These are phyloP conservation scores for Termitomyces sp. DNA, from an alignment of 768 basidiomycete genomes.

Conservation along the genomic window DNA sequence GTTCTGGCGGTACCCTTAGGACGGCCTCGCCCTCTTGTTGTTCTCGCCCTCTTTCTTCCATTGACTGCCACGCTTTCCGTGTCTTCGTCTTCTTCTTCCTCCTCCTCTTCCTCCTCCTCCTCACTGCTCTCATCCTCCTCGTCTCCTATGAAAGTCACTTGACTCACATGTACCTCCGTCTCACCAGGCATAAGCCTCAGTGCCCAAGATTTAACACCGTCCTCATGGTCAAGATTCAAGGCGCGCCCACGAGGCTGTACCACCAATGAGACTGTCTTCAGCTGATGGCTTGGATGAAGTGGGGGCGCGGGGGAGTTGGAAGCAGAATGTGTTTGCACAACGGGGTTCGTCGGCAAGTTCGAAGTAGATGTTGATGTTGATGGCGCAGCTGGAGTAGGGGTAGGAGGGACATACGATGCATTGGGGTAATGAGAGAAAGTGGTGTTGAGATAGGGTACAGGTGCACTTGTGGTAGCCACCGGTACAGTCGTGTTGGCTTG, in stretches of 20 bases:
- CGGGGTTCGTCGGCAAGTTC: slow-evolving; percentile 18
- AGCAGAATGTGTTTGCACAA: slow-evolving; percentile 21
- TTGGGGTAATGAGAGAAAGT: slow-evolving; percentile 50
- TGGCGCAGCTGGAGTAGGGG: slow-evolving; percentile 17
- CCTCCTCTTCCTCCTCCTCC: slow-evolving; percentile 40
- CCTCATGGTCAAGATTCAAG: slow-evolving; percentile 54
- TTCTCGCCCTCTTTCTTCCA: slow-evolving; percentile 35
- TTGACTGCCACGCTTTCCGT: slow-evolving; percentile 35
- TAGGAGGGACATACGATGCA: slow-evolving; percentile 40
- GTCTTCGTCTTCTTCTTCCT: slow-evolving; percentile 42
- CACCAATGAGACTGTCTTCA: slow-evolving; percentile 47
- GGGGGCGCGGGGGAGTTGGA: slow-evolving; percentile 35
- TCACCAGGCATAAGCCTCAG: slow-evolving; percentile 57
- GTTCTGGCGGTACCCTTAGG: slow-evolving; percentile 19
- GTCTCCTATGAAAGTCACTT: slow-evolving; percentile 47
- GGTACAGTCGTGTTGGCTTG: slow-evolving; percentile 16
- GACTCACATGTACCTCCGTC: slow-evolving; percentile 44
- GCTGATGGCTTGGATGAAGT: slow-evolving; percentile 34
- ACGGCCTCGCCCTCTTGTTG: slow-evolving; percentile 30
- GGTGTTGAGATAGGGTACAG: slow-evolving; percentile 27
- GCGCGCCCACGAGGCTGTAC: slow-evolving; percentile 57
- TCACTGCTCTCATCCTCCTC: slow-evolving; percentile 59
- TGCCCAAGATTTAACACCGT: slow-evolving; percentile 74
- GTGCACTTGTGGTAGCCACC: slow-evolving; percentile 23
- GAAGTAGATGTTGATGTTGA: slow-evolving; percentile 16